phyloP scores from a whole-genome alignment of 2,329 filamentous ascomycete genomes.

The Trichocomaceae sp. region DNA sequence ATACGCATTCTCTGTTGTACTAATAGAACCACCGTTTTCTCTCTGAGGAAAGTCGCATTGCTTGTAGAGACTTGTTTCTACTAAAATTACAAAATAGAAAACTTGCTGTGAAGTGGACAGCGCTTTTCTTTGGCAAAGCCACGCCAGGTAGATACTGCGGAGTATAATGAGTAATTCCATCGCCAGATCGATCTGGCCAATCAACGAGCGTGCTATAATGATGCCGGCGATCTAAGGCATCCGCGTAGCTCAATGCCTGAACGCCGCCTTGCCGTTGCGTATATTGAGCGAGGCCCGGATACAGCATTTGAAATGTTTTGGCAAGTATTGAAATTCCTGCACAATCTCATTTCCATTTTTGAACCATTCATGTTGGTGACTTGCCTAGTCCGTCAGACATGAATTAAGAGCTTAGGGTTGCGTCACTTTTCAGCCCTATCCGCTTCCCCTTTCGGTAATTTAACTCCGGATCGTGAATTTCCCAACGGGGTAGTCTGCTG shows the following conservation, averaged over 20 bases:
- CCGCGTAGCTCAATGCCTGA: neutral
- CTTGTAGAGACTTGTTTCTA: neutral
- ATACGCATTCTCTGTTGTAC: neutral
- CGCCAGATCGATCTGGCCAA: neutral
- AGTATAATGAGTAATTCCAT: neutral
- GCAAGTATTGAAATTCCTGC: too few species aligned
- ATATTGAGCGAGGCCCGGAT: too few species aligned
- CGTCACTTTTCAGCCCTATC: neutral
- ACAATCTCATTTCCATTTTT: too few species aligned
- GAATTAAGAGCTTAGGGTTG: neutral
- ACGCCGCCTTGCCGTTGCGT: too few species aligned
- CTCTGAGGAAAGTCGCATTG: neutral
- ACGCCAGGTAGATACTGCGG: neutral
- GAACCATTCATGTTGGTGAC: too few species aligned
- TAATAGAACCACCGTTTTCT: neutral
- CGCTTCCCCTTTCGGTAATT: constrained; percentile 1
- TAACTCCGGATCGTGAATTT: neutral
- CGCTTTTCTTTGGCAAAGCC: neutral
- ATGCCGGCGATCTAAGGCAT: neutral
- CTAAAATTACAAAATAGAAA: neutral
- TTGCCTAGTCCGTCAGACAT: neutral
- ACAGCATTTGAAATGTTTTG: too few species aligned
- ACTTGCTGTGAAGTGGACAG: neutral
- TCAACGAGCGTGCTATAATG: neutral
- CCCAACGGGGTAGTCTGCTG: neutral